phyloP scores from a whole-genome alignment of 2,329 filamentous ascomycete species.

The Fonsecaea erecta region DNA sequence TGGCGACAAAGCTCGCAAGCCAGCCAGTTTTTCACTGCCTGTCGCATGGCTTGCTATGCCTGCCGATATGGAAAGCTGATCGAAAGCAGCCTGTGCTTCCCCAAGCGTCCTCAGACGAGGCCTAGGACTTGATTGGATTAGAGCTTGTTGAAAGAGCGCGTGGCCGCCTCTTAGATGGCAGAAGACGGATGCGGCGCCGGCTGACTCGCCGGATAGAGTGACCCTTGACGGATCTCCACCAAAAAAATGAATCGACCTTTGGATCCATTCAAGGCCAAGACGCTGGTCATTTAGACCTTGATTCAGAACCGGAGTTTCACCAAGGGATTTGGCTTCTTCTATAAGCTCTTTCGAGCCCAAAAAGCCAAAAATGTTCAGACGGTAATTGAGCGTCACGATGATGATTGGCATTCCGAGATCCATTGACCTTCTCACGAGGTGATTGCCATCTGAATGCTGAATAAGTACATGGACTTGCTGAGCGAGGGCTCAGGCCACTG shows the following conservation, averaged over 20 bases:
- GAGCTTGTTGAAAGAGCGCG: not conserved
- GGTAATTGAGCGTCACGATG: conserved; percentile 41
- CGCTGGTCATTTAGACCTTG: conserved; percentile 50
- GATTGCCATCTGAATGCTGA: conserved; percentile 3
- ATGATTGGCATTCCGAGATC: conserved; percentile 42
- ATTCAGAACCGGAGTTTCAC: conserved; percentile 42
- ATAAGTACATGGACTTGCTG: not conserved
- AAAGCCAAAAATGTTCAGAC: conserved; percentile 43
- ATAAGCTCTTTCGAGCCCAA: conserved; percentile 24
- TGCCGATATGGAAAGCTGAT: conserved; percentile 46
- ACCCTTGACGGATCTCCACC: conserved; percentile 48
- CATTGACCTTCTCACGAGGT: conserved; percentile 25
- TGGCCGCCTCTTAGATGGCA: conserved; percentile 4
- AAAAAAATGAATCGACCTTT: conserved; percentile 47
- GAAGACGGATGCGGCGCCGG: conserved; percentile 44
- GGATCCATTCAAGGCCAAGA: conserved; percentile 46
- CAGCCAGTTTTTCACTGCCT: conserved; percentile 49
- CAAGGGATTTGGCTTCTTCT: not conserved
- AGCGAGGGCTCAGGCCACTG: conserved; percentile 28
- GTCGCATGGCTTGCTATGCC: conserved; percentile 53
- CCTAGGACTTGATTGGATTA: conserved; percentile 17
- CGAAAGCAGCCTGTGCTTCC: conserved; percentile 40
- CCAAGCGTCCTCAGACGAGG: conserved; percentile 36
- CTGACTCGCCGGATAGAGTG: conserved; percentile 52
- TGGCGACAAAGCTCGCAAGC: not conserved